A percentile compares a stretch with the other conserved stretches of the same genome.
phyloP scores from a whole-genome alignment of 2,329 filamentous ascomycete species.

The Penicillium sclerotiorum region DNA sequence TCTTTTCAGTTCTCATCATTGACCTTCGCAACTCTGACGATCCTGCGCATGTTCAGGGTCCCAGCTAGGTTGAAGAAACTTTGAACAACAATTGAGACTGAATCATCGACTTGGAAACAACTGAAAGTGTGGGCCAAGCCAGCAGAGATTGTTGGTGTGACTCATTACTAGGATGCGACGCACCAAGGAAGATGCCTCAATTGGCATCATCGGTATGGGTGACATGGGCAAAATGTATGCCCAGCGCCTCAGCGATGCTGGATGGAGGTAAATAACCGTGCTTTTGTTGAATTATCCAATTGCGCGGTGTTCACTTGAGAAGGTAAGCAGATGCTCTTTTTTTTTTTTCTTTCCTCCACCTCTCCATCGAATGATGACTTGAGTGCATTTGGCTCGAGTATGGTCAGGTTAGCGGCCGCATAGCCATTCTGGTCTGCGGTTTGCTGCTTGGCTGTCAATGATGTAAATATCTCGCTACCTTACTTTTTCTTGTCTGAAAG shows the following conservation, averaged over 20 bases:
- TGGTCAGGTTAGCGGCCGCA: constrained; percentile 65
- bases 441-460: constrained; percentile 74
- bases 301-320: constrained; percentile 6
- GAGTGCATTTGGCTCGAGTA: constrained; percentile 99
- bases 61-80: not conserved
- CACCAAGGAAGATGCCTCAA: constrained; percentile 68
- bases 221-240: constrained; percentile 99
- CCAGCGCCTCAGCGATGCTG: constrained; percentile 80
- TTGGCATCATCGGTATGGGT: constrained; percentile 98
- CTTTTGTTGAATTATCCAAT: not conserved
- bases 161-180: constrained; percentile 33
- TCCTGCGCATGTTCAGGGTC: constrained; percentile 3
- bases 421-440: constrained; percentile 74
- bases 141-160: constrained; percentile 5
- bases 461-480: constrained; percentile 99
- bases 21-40: constrained; percentile 16
- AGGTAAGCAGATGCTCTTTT: constrained; percentile 22
- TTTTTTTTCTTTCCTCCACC: constrained; percentile 5
- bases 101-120: not conserved
- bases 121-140: not conserved
- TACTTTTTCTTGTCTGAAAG: constrained; percentile 80
- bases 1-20: constrained; percentile 10
- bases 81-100: not conserved
- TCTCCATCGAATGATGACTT: constrained; percentile 81
- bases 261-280: constrained; percentile 79